Evolutionary conservation across 2,329 filamentous ascomycete species (phyloP).

Genomic region (Penicillium glabrum): DNA sequence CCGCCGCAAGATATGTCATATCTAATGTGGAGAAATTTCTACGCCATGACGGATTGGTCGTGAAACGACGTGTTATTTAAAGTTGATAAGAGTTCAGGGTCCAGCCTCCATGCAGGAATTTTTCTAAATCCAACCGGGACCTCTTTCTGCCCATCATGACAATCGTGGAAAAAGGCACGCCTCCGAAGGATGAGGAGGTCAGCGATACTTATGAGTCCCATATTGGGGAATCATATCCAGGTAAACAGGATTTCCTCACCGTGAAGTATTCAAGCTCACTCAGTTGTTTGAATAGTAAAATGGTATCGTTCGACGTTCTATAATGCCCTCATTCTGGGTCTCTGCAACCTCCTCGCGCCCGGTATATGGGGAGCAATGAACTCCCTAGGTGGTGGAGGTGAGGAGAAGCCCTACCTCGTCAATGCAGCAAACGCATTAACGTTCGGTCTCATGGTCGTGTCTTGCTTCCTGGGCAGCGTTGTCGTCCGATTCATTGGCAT

Average conservation of each 20-base stretch:
- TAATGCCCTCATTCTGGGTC: slow-evolving; percentile 69
- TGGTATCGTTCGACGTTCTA: slow-evolving; percentile 73
- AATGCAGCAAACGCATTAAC: slow-evolving; percentile 71
- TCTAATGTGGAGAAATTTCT: neutral
- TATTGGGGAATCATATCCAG: slow-evolving; percentile 2
- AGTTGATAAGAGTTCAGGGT: neutral
- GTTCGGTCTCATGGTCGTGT: slow-evolving; percentile 71
- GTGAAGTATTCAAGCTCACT: neutral
- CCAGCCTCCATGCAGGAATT: neutral
- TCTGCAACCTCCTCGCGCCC: slow-evolving; percentile 69
- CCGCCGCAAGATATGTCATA: slow-evolving; percentile 4
- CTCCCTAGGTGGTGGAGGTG: slow-evolving; percentile 68
- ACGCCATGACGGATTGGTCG: neutral
- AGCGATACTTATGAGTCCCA: slow-evolving; percentile 7
- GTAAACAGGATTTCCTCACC: slow-evolving; percentile 4
- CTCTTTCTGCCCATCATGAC: slow-evolving; percentile 10
- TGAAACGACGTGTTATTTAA: neutral
- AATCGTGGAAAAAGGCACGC: slow-evolving; percentile 14
- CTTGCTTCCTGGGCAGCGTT: slow-evolving; percentile 64
- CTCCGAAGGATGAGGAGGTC: slow-evolving; percentile 21
- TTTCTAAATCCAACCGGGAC: neutral
- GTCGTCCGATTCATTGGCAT: slow-evolving; percentile 69
- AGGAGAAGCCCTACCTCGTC: slow-evolving; percentile 64
- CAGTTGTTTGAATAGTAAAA: slow-evolving; percentile 48
- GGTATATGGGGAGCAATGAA: slow-evolving; percentile 76